A percentile compares a stretch with the other conserved stretches of the same genome.
These are phyloP conservation scores for Gentiana straminea DNA, from an alignment of 257 asterid genomes.

Conservation along the genomic window DNA sequence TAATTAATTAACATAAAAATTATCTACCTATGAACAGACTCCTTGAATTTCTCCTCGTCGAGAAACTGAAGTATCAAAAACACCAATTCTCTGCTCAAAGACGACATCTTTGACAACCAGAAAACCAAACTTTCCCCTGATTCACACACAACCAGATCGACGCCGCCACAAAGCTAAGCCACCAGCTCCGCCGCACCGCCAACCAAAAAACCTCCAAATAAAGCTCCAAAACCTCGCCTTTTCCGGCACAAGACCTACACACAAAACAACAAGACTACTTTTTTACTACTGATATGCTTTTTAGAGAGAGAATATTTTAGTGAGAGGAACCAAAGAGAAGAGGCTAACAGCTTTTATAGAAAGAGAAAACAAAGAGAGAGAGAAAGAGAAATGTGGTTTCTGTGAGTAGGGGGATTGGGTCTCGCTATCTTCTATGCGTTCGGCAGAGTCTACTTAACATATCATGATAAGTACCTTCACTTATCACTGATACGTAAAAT, in stretches of 20 bases:
- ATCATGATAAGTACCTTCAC: conserved; percentile 24
- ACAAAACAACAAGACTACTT: conserved; percentile 68
- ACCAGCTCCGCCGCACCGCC: conserved; percentile 24
- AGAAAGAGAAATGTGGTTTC: conserved; percentile 20
- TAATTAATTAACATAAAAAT: not conserved
- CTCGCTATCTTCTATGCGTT: conserved; percentile 98
- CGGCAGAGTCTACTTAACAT: conserved; percentile 53
- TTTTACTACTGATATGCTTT: conserved; percentile 14
- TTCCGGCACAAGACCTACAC: not conserved
- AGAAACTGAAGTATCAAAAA: conserved; percentile 92
- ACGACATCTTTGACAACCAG: conserved; percentile 42
- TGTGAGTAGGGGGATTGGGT: conserved; percentile 75
- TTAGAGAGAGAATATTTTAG: not conserved
- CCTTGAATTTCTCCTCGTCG: conserved; percentile 96
- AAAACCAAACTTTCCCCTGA: conserved; percentile 21
- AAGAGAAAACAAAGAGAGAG: conserved; percentile 10
- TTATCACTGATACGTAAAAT: conserved; percentile 21
- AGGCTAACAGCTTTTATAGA: conserved; percentile 5
- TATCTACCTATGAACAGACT: conserved; percentile 72
- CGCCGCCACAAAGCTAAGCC: conserved; percentile 26
- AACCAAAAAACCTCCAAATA: conserved; percentile 24
- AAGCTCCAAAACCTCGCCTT: not conserved
- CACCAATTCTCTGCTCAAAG: conserved; percentile 92
- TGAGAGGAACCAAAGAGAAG: conserved; percentile 16
- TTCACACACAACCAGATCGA: conserved; percentile 54